These are phyloP conservation scores for Candida sanyiensis DNA, from an alignment of 805 yeast genomes.

Conservation along the genomic window DNA sequence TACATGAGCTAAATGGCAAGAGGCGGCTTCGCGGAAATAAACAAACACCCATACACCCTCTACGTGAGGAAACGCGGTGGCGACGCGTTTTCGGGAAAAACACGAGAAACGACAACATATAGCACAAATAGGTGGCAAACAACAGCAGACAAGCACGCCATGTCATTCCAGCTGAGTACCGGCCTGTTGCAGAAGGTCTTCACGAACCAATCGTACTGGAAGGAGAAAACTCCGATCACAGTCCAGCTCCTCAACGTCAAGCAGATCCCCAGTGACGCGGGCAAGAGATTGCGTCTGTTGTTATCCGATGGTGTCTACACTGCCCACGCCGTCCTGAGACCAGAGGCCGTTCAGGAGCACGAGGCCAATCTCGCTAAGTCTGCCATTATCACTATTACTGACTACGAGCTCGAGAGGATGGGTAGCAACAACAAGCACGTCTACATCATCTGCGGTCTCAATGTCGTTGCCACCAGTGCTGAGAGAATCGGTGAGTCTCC, in stretches of 20 bases:
- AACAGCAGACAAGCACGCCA: background rate
- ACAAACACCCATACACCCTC: slow-evolving; percentile 1
- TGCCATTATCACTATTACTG: slow-evolving; percentile 36
- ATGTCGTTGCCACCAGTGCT: slow-evolving; percentile 31
- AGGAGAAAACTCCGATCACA: slow-evolving; percentile 24
- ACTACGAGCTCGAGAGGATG: slow-evolving; percentile 37
- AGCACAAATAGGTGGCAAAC: background rate
- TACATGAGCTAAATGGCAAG: too few species aligned
- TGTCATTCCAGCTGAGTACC: slow-evolving; percentile 10
- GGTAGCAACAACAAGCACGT: slow-evolving; percentile 30
- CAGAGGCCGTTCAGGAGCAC: slow-evolving; percentile 40
- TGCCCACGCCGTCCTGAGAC: slow-evolving; percentile 49
- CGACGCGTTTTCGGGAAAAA: background rate
- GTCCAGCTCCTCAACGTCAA: slow-evolving; percentile 33
- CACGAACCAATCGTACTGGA: slow-evolving; percentile 19
- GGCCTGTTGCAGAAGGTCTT: slow-evolving; percentile 19
- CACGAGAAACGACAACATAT: background rate
- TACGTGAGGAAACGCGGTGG: background rate
- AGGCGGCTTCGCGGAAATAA: too few species aligned
- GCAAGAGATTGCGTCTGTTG: slow-evolving; percentile 40
- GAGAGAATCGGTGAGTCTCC: slow-evolving; percentile 35
- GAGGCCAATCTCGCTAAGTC: slow-evolving; percentile 40
- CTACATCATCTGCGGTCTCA: slow-evolving; percentile 22
- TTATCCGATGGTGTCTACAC: slow-evolving; percentile 47
- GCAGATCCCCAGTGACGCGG: slow-evolving; percentile 35